Percentiles rank a stretch among this genome's conserved stretches.
Conservation (phyloP, 2,329 filamentous ascomycete genomes). For the Pyrenochaeta sp. region DNA sequence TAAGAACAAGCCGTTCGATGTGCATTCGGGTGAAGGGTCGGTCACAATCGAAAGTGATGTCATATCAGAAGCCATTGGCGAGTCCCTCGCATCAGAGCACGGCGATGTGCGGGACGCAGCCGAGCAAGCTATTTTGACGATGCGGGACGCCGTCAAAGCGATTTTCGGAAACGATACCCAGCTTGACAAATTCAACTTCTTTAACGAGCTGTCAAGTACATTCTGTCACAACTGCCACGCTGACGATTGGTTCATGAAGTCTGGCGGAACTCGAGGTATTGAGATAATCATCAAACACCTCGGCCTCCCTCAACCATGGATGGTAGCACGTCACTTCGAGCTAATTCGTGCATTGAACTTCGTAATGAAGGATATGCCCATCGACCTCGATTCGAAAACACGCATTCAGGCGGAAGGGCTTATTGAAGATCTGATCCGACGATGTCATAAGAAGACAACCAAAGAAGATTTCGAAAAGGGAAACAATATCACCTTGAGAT, state of each 20-base stretch:
- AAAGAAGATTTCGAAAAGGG: constrained; percentile 79
- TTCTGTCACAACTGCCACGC: constrained; percentile 97
- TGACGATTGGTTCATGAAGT: constrained; percentile 99
- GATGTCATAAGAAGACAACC: constrained; percentile 79
- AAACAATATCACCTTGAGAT: constrained; percentile 72
- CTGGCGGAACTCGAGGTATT: constrained; percentile 90
- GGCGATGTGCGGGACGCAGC: constrained; percentile 82
- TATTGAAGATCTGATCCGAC: constrained; percentile 78
- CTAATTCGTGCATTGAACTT: constrained; percentile 93
- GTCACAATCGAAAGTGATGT: constrained; percentile 87
- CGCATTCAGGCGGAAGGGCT: constrained; percentile 83
- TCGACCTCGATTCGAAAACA: constrained; percentile 90
- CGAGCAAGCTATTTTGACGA: constrained; percentile 77
- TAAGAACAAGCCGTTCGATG: constrained; percentile 79
- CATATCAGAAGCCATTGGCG: constrained; percentile 87
- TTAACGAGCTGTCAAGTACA: constrained; percentile 79
- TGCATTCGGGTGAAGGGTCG: constrained; percentile 84
- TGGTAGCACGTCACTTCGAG: constrained; percentile 82
- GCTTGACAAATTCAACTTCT: constrained; percentile 82
- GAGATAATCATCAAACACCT: constrained; percentile 85
- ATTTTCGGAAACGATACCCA: constrained; percentile 80
- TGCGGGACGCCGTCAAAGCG: constrained; percentile 77
- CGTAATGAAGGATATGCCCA: constrained; percentile 97
- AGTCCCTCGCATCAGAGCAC: constrained; percentile 88
- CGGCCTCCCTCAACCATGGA: constrained; percentile 83